Base-by-base conservation (phyloP, 345 rosid species). In the Hibiscus trionum region DNA sequence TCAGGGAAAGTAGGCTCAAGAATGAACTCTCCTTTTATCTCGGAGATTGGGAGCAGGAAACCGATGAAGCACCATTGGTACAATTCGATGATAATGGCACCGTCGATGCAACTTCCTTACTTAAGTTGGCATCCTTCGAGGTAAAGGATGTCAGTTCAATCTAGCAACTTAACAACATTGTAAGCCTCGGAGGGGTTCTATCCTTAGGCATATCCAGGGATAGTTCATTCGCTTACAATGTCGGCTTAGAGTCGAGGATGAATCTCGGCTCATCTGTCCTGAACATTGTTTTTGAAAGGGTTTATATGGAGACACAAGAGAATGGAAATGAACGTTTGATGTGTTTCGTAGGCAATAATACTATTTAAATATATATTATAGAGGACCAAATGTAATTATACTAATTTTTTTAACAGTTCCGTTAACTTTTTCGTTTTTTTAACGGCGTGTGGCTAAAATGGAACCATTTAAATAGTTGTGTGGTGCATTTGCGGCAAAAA, bases 271-370 rank as follows among this genome's bases (percentile, higher is more conserved):
- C 71, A 47, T 49, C 59, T 15, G 71, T 68, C 37, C 3, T 49
- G 57, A 9, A 15, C 17, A 17, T 55, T 69, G 10, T 35, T 11
- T 53, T 69, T 3, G 61, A 69, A 69, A 61, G 63, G 63, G 9
- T 59, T 59, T 59, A 59, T 59, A 27, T 59, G n/a, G 37, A 59
- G 63, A 12, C 35, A 14, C 9, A 59, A 26, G 63, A 27, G 35
- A 14, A 59, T 29, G 61, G 27, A 50, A 11, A 29, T 11, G 46
- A 52, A 69, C 27, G 61, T 29, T 55, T 69, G 61, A 50, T 69
- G 72, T 69, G 72, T 17, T 69, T 52, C 29, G 46, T 69, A 53
- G 61, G 61, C n/a, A n/a, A n/a, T n/a, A n/a, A n/a, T n/a, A n/a
- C n/a, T n/a, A n/a, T n/a, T n/a, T n/a, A n/a, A n/a, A n/a, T n/a